Base-by-base conservation (phyloP, 108 stramenopile genomes). In the Chaetoceros tenuissimus region DNA sequence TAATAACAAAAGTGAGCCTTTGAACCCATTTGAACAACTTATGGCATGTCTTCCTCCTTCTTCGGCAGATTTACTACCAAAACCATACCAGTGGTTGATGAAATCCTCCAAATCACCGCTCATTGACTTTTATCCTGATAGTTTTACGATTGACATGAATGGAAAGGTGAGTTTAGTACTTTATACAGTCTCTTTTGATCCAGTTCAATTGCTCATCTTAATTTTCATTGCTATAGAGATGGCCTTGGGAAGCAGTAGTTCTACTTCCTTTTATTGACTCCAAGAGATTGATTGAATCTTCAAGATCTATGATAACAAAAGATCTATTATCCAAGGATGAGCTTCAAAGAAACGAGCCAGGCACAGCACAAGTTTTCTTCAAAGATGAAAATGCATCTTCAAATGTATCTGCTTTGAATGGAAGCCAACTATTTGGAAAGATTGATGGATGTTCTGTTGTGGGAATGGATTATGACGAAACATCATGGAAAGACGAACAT, bases 181-280 rank as follows among this genome's bases (percentile, higher is more conserved):
- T n/a, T 13, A 22, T 30, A 13, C 5, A 18, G 43, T 44, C 43
- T 17, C 17, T 44, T 16, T 44, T 17, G 10, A 44, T 44, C 43
- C 17, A 44, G 17, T 16, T 10, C 43, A 44, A 51, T 7, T 22
- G 49, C 56, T n/a, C n/a, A n/a, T n/a, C n/a, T n/a, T n/a, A n/a
- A n/a, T n/a, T n/a, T n/a, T n/a, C n/a, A n/a, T n/a, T n/a, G n/a
- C n/a, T n/a, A n/a, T n/a, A n/a, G 55, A 74, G 90, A 21, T 87
- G 82, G 86, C 96, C 97, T 18, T 99, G 99, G 99, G 95, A 98
- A 62, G 97, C 96, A 43, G 96, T 98, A 23, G 88, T 90, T 17
- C 59, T 98, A 27, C 72, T 99, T 30, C 99, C 99, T 45, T 99
- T 98, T 67, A 95, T 99, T 54, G 94, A 96, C 66, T 87, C 93